These are phyloP conservation scores for Trametes pubescens DNA, from an alignment of 1,284 basidiomycete genomes.

Conservation along the genomic window DNA sequence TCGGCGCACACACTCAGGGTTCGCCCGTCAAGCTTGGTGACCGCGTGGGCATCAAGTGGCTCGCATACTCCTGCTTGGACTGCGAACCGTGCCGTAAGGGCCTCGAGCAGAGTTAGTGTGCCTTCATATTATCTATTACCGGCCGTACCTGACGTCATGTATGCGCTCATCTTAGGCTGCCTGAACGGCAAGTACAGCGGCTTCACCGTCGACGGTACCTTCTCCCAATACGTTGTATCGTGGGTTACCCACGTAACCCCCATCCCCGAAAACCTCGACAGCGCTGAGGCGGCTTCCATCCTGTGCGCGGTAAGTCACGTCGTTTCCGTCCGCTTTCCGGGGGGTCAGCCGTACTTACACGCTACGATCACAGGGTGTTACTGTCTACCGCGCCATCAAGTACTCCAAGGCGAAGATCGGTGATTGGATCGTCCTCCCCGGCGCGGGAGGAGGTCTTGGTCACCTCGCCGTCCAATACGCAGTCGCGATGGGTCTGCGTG, in stretches of 20 bases:
- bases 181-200: constrained; percentile 68
- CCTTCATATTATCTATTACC: constrained; percentile 7
- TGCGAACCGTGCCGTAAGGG: constrained; percentile 83
- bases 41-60: constrained; percentile 90
- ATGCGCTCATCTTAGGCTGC: constrained; percentile 57
- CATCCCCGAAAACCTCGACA: constrained; percentile 73
- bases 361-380: constrained; percentile 63
- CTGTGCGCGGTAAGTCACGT: constrained; percentile 72
- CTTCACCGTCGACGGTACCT: constrained; percentile 85
- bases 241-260: constrained; percentile 62
- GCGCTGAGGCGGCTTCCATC: constrained; percentile 80
- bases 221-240: constrained; percentile 77
- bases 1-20: constrained; percentile 69
- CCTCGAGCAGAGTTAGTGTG: constrained; percentile 68
- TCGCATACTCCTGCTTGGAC: constrained; percentile 54
- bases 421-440: constrained; percentile 84
- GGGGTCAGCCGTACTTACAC: not conserved
- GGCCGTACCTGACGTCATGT: constrained; percentile 29
- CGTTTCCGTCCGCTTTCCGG: constrained; percentile 14
- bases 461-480: constrained; percentile 85
- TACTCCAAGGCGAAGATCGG: constrained; percentile 75
- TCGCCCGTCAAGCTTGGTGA: constrained; percentile 78
- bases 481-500: constrained; percentile 75
- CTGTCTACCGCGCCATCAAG: constrained; percentile 88
- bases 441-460: constrained; percentile 80